These are phyloP conservation scores for Trametes cubensis DNA, from an alignment of 768 basidiomycete genomes.

Conservation along the genomic window DNA sequence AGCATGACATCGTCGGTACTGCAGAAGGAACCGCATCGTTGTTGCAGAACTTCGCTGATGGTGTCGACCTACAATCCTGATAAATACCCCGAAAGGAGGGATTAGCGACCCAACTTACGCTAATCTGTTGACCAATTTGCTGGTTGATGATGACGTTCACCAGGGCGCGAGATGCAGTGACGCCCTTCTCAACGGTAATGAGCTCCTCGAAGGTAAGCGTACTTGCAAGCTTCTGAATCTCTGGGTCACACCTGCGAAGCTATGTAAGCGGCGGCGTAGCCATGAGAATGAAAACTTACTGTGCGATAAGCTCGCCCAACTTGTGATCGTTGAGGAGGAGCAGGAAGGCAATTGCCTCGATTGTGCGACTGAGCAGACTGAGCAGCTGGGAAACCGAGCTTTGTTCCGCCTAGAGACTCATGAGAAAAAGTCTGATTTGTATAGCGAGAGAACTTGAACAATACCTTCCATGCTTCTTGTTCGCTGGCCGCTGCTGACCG, in stretches of 20 bases:
- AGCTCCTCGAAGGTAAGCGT: conserved; percentile 84
- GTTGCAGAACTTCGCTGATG: conserved; percentile 92
- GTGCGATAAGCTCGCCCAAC: conserved; percentile 78
- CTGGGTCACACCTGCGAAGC: conserved; percentile 65
- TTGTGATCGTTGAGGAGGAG: conserved; percentile 91
- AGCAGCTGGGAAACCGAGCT: conserved; percentile 78
- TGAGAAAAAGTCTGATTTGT: not conserved
- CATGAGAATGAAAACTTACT: conserved; percentile 51
- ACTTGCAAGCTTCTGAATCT: conserved; percentile 68
- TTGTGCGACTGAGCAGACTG: conserved; percentile 75
- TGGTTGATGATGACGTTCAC: conserved; percentile 97
- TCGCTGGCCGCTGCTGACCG: conserved; percentile 61
- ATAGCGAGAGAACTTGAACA: conserved; percentile 5
- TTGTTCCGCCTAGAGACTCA: conserved; percentile 68
- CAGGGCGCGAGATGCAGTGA: conserved; percentile 83
- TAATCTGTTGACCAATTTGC: conserved; percentile 96
- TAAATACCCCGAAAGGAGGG: not conserved
- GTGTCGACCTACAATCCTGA: conserved; percentile 75
- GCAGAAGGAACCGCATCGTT: conserved; percentile 95
- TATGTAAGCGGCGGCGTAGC: conserved; percentile 6
- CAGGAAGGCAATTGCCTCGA: conserved; percentile 94
- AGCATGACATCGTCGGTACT: conserved; percentile 97
- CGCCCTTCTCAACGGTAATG: conserved; percentile 81
- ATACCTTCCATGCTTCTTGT: conserved; percentile 89
- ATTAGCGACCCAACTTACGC: conserved; percentile 54